phyloP scores from a whole-genome alignment of 148 eudicot species.

The Rhododendron williamsianum region DNA sequence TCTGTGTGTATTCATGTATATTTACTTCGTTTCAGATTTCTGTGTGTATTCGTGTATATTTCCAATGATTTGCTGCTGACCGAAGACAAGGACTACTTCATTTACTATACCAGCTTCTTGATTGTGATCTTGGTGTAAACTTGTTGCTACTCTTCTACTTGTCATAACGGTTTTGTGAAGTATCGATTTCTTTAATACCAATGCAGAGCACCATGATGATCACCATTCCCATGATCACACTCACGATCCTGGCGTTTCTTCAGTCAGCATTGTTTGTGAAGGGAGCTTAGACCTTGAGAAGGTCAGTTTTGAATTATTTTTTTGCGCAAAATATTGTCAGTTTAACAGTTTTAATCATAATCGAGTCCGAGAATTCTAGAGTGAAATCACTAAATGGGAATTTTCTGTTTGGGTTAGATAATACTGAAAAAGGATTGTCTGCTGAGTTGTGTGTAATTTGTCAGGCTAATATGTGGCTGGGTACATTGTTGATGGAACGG shows the following conservation, averaged over 20 bases:
- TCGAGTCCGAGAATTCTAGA: neutral
- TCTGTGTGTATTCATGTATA: neutral
- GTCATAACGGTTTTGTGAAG: neutral
- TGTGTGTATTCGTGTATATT: neutral
- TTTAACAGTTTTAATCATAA: conserved; percentile 10
- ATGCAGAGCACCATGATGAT: conserved; percentile 76
- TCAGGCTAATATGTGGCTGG: conserved; percentile 97
- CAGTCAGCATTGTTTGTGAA: conserved; percentile 96
- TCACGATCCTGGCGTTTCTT: conserved; percentile 98
- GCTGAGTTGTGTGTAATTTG: conserved; percentile 7
- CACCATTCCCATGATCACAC: conserved; percentile 88
- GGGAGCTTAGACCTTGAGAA: conserved; percentile 94
- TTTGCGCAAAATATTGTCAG: neutral
- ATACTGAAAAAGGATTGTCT: neutral
- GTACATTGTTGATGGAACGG: conserved; percentile 64
- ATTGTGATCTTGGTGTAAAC: neutral
- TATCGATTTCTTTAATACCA: conserved; percentile 1
- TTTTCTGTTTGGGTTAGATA: neutral
- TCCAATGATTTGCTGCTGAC: neutral
- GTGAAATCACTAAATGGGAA: neutral
- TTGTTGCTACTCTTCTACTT: neutral
- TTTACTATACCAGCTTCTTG: neutral
- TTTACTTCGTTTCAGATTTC: neutral
- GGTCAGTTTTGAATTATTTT: conserved; percentile 36
- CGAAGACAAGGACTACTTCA: neutral